Conservation (phyloP, 495 filamentous ascomycete genomes). For the Penicillium chermesinum region DNA sequence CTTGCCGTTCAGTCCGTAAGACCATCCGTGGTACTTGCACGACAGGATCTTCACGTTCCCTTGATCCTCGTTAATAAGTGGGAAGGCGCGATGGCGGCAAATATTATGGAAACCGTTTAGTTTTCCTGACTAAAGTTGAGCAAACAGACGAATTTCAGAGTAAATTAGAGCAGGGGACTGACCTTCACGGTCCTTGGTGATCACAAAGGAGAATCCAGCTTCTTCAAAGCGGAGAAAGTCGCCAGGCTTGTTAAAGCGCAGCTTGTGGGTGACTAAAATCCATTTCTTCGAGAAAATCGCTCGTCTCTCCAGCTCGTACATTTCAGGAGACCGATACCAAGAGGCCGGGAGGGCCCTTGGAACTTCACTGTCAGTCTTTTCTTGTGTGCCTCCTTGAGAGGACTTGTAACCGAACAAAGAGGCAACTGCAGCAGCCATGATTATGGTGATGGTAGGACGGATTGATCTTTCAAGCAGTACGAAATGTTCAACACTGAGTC, state of each 20-base stretch:
- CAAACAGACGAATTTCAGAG: background rate
- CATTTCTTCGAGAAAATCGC: conserved; percentile 49
- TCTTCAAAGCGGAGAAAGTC: conserved; percentile 45
- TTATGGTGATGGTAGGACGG: background rate
- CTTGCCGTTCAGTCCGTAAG: conserved; percentile 51
- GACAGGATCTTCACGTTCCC: conserved; percentile 47
- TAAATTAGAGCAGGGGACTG: background rate
- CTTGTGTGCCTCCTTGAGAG: conserved; percentile 1
- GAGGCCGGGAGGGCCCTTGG: conserved; percentile 42
- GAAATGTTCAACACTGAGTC: background rate
- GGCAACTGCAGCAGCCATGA: conserved; percentile 16
- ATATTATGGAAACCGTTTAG: conserved; percentile 55
- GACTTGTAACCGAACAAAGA: conserved; percentile 19
- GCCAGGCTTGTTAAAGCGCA: conserved; percentile 40
- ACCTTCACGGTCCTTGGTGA: conserved; percentile 37
- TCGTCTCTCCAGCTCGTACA: conserved; percentile 48
- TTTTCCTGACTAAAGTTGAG: conserved; percentile 12
- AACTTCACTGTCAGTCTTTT: conserved; percentile 9
- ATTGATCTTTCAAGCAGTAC: background rate
- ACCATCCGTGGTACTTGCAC: conserved; percentile 60
- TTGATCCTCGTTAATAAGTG: conserved; percentile 42
- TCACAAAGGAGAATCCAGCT: conserved; percentile 45
- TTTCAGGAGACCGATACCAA: conserved; percentile 44
- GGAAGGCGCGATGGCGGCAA: conserved; percentile 52
- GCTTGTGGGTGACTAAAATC: conserved; percentile 45